Base-by-base conservation (phyloP, 2,329 filamentous ascomycete species). In the Clarireedia paspali region DNA sequence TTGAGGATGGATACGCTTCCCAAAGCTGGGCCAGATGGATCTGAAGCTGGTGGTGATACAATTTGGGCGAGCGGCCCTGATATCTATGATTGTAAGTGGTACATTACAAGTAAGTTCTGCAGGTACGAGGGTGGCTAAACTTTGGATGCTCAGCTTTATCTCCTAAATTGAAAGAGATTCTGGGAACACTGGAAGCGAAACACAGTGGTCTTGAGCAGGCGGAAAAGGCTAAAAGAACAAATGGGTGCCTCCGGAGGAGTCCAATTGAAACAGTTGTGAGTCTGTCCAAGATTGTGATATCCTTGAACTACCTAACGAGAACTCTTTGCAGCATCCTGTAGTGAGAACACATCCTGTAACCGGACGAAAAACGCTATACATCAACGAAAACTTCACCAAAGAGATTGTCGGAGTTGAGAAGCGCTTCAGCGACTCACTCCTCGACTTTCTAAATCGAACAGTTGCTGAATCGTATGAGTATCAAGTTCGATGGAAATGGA, bases 1-100 rank as follows among this genome's bases (percentile, higher is more conserved):
- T 66, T 79, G 10, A 70, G 74, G 30, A 77, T 78, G 72, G 73
- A 77, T 60, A 74, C 76, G 52, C 73, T 75, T 55, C 75, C 76
- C 0, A 45, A 94, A 92, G 68, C 76, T 89, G 51, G 79, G 95
- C 52, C 52, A 23, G 52, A 54, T 54, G 52, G 24, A 17, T 54
- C 49, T 36, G 52, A 54, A 34, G 45, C 52, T 42, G 52, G 52
- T 4, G 23, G 89, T 94, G 68, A 85, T 81, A 56, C 89, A 88
- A 1, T 75, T 79, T 40, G 89, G 89, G 34, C 53, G 49, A 52
- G 46, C 40, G 42, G 75, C 74, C 0, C 66, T 76, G 4, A 77
- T 75, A 57, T 75, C 77, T 58, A 66, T 78, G 14, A 77, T 74
- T 50, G 67, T 69, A 42, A 71, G 72, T 5, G 70, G 74, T 64